Evolutionary conservation across 768 basidiomycete species (phyloP).

Genomic region (Lentinus tigrinus): DNA sequence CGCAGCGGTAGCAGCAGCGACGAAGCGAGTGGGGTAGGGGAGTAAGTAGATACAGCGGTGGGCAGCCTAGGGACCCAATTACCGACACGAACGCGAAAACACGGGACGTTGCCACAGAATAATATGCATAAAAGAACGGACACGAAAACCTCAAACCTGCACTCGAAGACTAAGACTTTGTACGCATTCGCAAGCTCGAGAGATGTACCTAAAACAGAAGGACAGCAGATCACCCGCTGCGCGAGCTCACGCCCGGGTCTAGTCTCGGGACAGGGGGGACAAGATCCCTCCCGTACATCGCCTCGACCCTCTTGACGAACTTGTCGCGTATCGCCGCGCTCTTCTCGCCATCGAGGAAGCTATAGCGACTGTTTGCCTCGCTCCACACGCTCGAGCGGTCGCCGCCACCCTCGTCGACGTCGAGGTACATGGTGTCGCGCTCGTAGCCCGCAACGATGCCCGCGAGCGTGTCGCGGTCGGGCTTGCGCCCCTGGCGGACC

Average conservation of each 20-base stretch:
- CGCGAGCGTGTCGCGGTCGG: constrained; percentile 11
- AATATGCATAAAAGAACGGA: no score
- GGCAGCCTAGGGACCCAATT: no score
- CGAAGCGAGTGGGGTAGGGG: no score
- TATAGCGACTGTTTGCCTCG: constrained; percentile 39
- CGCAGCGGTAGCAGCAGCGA: no score
- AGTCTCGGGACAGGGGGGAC: constrained; percentile 46
- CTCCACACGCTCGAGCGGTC: constrained; percentile 48
- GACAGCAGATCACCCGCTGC: not conserved
- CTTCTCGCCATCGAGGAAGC: constrained; percentile 52
- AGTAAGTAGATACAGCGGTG: no score
- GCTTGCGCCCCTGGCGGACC: not conserved
- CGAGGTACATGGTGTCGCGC: constrained; percentile 15
- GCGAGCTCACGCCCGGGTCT: constrained; percentile 1
- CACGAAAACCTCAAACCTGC: no score
- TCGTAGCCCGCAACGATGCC: constrained; percentile 15
- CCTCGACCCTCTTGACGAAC: constrained; percentile 52
- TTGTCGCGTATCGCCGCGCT: constrained; percentile 49
- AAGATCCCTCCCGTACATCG: constrained; percentile 43
- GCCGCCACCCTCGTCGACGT: constrained; percentile 26
- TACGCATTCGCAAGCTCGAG: no score
- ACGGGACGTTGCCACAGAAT: no score
- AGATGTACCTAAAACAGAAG: no score
- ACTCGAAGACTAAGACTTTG: no score
- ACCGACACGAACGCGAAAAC: no score